Conservation (phyloP, 768 basidiomycete species). For the Phanerodontia chrysosporium region DNA sequence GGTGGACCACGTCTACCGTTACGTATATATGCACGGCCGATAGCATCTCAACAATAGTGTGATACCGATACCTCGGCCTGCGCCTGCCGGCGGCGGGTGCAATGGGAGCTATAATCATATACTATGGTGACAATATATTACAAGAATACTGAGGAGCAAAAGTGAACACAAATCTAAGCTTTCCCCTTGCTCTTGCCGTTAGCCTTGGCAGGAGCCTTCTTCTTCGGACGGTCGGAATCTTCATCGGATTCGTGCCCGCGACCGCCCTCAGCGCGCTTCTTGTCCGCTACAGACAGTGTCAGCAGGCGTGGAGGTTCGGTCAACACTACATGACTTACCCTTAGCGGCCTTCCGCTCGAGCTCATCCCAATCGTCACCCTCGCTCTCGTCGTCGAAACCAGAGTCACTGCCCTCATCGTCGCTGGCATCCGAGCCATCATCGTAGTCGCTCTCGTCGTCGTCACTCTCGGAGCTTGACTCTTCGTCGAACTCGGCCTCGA, state of each 20-base stretch:
- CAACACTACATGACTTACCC: conserved; percentile 55
- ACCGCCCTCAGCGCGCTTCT: conserved; percentile 35
- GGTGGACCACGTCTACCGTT: too few relatives aligned
- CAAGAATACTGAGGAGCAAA: neutral
- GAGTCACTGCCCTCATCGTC: conserved; percentile 63
- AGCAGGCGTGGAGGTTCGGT: neutral
- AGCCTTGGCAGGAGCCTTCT: conserved; percentile 29
- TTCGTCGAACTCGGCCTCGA: conserved; percentile 46
- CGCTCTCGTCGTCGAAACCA: conserved; percentile 60
- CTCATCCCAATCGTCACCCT: conserved; percentile 95
- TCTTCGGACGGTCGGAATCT: conserved; percentile 36
- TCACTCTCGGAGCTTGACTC: conserved; percentile 38
- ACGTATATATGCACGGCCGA: too few relatives aligned
- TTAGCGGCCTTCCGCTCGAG: conserved; percentile 88
- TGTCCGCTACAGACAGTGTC: conserved; percentile 34
- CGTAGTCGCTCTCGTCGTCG: conserved; percentile 51
- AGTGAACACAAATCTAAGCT: neutral
- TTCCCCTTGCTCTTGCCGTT: conserved; percentile 17
- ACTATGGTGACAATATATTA: conserved; percentile 3
- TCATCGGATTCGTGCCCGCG: conserved; percentile 34
- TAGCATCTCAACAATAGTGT: too few relatives aligned
- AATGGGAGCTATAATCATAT: neutral
- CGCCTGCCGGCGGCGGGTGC: too few relatives aligned
- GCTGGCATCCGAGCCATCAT: conserved; percentile 47
- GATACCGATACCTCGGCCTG: too few relatives aligned